These are phyloP conservation scores for Gryganskiella cystojenkinii DNA, from an alignment of 192 early-diverging fungal species.

Conservation along the genomic window DNA sequence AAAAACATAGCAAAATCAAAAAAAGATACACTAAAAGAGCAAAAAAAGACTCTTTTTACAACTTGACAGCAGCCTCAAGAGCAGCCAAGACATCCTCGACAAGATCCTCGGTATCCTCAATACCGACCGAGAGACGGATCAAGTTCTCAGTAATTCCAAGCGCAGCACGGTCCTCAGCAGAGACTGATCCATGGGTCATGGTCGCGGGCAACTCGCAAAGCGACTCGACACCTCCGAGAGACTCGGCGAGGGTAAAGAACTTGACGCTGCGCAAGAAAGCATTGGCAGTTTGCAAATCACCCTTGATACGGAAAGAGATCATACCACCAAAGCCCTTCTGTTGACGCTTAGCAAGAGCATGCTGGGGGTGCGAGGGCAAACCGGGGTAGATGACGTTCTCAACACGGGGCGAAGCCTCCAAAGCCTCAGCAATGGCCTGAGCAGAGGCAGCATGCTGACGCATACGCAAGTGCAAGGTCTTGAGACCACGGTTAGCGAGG, in stretches of 20 bases:
- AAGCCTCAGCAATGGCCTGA: slow-evolving; percentile 79
- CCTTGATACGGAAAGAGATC: slow-evolving; percentile 94
- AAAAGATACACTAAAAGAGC: neutral
- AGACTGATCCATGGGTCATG: slow-evolving; percentile 96
- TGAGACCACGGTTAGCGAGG: slow-evolving; percentile 93
- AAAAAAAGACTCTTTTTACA: slow-evolving; percentile 22
- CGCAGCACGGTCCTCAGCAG: slow-evolving; percentile 82
- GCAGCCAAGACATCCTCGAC: slow-evolving; percentile 41
- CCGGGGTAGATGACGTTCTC: slow-evolving; percentile 95
- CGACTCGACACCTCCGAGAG: slow-evolving; percentile 94
- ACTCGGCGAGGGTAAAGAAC: slow-evolving; percentile 96
- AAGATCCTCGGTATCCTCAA: slow-evolving; percentile 92
- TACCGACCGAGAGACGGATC: slow-evolving; percentile 92
- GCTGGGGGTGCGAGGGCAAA: slow-evolving; percentile 89
- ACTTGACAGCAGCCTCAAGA: slow-evolving; percentile 41
- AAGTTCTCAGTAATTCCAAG: slow-evolving; percentile 95
- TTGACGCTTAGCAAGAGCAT: slow-evolving; percentile 90
- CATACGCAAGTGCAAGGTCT: slow-evolving; percentile 97
- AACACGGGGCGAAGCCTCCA: slow-evolving; percentile 78
- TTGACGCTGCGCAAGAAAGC: slow-evolving; percentile 82
- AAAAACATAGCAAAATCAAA: neutral
- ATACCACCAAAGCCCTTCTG: slow-evolving; percentile 96
- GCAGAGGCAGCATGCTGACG: slow-evolving; percentile 90
- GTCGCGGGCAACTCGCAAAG: slow-evolving; percentile 93
- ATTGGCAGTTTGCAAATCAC: slow-evolving; percentile 82